A percentile compares a stretch with the other conserved stretches of the same genome.
Conservation (phyloP, 257 asterid genomes). For the Nicotiana knightiana region DNA sequence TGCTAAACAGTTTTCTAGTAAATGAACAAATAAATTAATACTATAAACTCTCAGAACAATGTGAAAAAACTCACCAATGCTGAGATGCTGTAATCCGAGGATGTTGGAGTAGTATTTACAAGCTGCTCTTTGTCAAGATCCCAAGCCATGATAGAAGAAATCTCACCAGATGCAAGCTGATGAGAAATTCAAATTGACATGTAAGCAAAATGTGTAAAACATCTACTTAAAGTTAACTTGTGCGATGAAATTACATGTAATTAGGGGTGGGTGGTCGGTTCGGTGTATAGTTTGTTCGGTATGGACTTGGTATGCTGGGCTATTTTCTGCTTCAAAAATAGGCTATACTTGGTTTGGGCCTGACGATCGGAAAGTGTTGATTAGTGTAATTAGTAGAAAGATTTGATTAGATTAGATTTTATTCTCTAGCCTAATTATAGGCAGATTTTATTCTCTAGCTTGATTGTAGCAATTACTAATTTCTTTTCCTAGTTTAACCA, state of each 20-base stretch:
- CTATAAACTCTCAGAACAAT: not conserved
- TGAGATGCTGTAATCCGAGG: slow-evolving; percentile 73
- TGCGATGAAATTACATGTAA: not conserved
- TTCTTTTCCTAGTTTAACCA: too few species aligned
- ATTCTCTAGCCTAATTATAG: too few species aligned
- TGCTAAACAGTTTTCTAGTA: not conserved
- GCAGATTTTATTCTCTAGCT: too few species aligned
- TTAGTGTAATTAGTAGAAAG: too few species aligned
- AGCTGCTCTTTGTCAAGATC: slow-evolving; percentile 97
- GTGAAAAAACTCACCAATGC: slow-evolving; percentile 59
- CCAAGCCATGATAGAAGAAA: slow-evolving; percentile 90
- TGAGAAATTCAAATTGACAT: slow-evolving; percentile 6
- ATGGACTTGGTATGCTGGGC: too few species aligned
- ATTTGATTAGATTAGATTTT: too few species aligned
- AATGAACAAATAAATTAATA: not conserved
- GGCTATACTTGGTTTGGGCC: too few species aligned
- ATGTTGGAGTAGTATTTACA: slow-evolving; percentile 57
- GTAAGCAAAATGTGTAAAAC: not conserved
- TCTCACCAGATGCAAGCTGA: slow-evolving; percentile 83
- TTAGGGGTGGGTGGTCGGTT: too few species aligned
- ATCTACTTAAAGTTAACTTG: not conserved
- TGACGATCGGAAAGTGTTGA: too few species aligned
- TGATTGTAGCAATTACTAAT: too few species aligned
- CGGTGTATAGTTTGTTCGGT: too few species aligned
- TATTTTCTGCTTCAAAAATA: too few species aligned